These are phyloP conservation scores for Microsporum ferrugineum DNA, from an alignment of 2,329 filamentous ascomycete genomes.

Conservation along the genomic window DNA sequence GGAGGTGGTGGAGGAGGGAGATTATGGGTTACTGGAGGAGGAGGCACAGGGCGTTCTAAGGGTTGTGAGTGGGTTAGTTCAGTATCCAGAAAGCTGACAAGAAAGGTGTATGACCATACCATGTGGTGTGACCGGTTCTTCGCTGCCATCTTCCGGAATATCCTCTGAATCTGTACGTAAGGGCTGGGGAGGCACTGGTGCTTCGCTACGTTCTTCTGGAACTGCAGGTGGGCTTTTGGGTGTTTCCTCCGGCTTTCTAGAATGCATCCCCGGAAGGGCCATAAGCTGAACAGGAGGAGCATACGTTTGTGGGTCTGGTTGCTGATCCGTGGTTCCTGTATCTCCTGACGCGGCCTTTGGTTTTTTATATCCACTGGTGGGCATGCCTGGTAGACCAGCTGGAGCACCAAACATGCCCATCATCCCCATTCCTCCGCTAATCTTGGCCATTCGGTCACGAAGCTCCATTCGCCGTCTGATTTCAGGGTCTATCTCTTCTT, in stretches of 20 bases:
- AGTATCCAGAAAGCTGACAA: neutral
- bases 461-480: conserved; percentile 74
- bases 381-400: conserved; percentile 48
- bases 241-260: conserved; percentile 26
- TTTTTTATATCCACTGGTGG: conserved; percentile 24
- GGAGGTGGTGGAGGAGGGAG: neutral
- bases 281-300: conserved; percentile 44
- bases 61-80: neutral
- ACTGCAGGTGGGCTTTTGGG: neutral
- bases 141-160: neutral
- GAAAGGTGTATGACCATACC: neutral
- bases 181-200: neutral
- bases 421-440: conserved; percentile 97
- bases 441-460: conserved; percentile 91
- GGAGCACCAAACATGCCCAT: conserved; percentile 74
- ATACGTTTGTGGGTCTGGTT: conserved; percentile 19
- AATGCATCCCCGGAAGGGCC: conserved; percentile 52
- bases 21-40: neutral
- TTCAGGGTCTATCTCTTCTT: conserved; percentile 81
- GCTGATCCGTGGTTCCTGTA: conserved; percentile 25
- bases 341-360: conserved; percentile 36
- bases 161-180: neutral
- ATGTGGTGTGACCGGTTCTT: neutral
- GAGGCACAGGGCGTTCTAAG: neutral
- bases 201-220: neutral